Conservation (phyloP, 495 filamentous ascomycete genomes). For the Neurospora tetraspora region DNA sequence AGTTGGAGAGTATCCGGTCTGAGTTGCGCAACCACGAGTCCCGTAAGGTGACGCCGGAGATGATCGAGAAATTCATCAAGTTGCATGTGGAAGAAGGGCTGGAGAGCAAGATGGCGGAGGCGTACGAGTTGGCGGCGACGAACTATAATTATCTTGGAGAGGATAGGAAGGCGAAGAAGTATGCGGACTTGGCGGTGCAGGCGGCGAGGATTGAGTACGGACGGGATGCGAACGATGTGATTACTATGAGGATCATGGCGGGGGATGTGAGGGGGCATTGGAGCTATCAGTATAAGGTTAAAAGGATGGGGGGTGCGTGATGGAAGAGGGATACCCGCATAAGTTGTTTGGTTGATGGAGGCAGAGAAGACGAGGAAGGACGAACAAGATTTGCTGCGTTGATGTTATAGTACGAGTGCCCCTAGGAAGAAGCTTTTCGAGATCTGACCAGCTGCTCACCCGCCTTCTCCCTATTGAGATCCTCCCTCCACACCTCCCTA, state of each 20-base stretch:
- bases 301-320: conserved; percentile 20
- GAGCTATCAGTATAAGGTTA: conserved; percentile 10
- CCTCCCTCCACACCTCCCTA: not conserved
- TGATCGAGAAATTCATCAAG: conserved; percentile 22
- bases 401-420: too few species aligned
- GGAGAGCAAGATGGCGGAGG: conserved; percentile 16
- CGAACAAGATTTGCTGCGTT: too few species aligned
- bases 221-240: conserved; percentile 11
- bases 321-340: not conserved
- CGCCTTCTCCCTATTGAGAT: not conserved
- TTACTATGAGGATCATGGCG: conserved; percentile 14
- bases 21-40: conserved; percentile 23
- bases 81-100: conserved; percentile 21
- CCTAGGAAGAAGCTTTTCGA: too few species aligned
- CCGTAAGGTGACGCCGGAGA: conserved; percentile 10
- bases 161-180: conserved; percentile 16
- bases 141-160: conserved; percentile 28
- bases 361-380: not conserved
- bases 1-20: conserved; percentile 13
- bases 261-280: conserved; percentile 16
- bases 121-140: conserved; percentile 27
- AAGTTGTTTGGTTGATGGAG: not conserved
- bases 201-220: conserved; percentile 21
- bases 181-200: conserved; percentile 19
- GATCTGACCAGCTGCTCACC: not conserved